phyloP scores from a whole-genome alignment of 164 flowering plant genomes.

The Tinospora cordifolia region DNA sequence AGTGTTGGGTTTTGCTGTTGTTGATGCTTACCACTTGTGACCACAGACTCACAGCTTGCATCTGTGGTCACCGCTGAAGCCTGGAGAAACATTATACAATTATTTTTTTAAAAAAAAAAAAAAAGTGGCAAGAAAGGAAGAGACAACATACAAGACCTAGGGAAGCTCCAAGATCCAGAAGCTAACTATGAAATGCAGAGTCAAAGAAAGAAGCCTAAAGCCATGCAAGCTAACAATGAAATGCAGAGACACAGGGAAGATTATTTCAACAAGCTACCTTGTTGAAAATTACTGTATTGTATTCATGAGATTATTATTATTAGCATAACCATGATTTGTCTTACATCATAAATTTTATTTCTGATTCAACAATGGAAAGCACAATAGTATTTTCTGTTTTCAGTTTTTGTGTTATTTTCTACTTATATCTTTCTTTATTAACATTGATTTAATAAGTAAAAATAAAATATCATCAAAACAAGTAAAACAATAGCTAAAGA shows the following conservation, averaged over 20 bases:
- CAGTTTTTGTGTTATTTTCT: background rate
- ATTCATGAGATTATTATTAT: background rate
- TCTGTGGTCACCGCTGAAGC: constrained; percentile 42
- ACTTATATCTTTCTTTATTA: background rate
- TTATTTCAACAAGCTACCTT: background rate
- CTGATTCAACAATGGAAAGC: background rate
- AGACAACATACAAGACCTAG: background rate
- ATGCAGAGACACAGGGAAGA: background rate
- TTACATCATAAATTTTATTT: background rate
- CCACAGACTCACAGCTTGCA: constrained; percentile 66
- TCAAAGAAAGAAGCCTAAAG: background rate
- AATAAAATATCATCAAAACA: background rate
- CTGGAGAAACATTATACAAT: constrained; percentile 20
- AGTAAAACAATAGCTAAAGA: background rate
- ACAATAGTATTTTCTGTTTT: background rate
- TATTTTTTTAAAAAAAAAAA: constrained; percentile 24
- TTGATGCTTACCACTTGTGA: constrained; percentile 68
- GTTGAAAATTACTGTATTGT: background rate
- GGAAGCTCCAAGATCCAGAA: background rate
- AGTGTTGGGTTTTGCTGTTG: constrained; percentile 64
- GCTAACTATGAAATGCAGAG: background rate
- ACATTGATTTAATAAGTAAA: background rate
- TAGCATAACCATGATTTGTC: background rate
- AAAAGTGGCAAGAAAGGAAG: constrained; percentile 10
- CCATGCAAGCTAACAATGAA: background rate